phyloP scores from a whole-genome alignment of 108 stramenopile genomes.

The Cylindrotheca closterium region DNA sequence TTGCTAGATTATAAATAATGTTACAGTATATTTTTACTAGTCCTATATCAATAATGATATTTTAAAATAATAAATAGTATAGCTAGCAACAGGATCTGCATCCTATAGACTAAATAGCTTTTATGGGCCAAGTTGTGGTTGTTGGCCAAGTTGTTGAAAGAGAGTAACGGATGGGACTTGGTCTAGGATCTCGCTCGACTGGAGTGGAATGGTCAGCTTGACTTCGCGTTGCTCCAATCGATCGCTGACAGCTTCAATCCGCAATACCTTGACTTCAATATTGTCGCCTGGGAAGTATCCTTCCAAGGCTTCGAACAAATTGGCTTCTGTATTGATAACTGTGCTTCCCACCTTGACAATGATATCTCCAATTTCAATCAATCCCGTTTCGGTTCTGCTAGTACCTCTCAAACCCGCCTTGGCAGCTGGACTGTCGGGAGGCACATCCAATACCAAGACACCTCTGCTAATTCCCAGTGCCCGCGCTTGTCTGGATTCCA shows the following conservation, averaged over 20 bases:
- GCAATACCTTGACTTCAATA: conserved; percentile 73
- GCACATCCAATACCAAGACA: conserved; percentile 91
- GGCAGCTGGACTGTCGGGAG: conserved; percentile 62
- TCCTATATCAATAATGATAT: no score
- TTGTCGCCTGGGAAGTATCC: conserved; percentile 78
- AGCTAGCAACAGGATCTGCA: no score
- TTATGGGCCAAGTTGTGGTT: no score
- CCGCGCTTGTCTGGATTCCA: conserved; percentile 84
- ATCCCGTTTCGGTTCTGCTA: conserved; percentile 66
- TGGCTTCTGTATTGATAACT: conserved; percentile 80
- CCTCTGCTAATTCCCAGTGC: conserved; percentile 89
- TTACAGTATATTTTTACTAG: neutral
- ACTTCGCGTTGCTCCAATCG: conserved; percentile 23
- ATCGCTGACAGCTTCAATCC: conserved; percentile 43
- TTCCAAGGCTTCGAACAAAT: conserved; percentile 90
- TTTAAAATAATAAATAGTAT: no score
- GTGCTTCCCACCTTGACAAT: conserved; percentile 77
- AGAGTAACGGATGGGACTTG: neutral
- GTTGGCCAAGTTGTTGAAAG: neutral
- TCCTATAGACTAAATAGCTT: no score
- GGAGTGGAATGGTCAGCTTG: conserved; percentile 24
- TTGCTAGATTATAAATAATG: conserved; percentile 63
- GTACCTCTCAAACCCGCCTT: conserved; percentile 74
- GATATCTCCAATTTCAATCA: conserved; percentile 91
- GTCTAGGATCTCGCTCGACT: conserved; percentile 29